Conservation (phyloP, 208 protist species). For the Leishmania major region DNA sequence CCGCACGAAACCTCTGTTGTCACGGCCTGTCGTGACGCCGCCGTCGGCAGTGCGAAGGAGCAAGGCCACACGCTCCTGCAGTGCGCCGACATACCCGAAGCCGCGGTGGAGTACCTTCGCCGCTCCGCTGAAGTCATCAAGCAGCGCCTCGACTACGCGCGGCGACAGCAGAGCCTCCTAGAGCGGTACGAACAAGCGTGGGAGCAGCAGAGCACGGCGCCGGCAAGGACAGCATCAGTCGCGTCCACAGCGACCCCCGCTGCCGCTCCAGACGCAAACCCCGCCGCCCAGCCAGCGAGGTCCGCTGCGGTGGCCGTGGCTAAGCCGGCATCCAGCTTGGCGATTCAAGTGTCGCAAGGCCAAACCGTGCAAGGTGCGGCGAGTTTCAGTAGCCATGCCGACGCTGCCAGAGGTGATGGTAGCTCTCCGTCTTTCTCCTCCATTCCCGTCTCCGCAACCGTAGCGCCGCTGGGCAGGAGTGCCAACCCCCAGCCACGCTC, state of each 20-base stretch:
- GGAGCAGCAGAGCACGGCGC: not conserved
- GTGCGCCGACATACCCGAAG: conserved; percentile 23
- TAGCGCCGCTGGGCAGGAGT: conserved; percentile 8
- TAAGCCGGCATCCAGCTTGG: not conserved
- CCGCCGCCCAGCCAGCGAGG: not conserved
- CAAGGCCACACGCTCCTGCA: conserved; percentile 29
- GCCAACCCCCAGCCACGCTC: conserved; percentile 24
- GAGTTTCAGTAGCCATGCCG: not conserved
- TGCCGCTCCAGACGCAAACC: not conserved
- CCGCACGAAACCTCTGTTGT: conserved; percentile 1
- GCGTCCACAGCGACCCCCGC: not conserved
- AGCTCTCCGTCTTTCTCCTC: not conserved
- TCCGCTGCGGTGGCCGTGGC: conserved; percentile 1
- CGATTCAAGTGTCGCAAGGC: not conserved
- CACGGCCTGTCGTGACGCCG: not conserved
- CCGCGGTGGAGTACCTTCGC: conserved; percentile 29
- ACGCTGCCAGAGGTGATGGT: not conserved
- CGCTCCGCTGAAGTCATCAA: conserved; percentile 23
- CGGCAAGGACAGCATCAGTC: not conserved
- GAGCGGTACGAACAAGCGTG: conserved; percentile 18
- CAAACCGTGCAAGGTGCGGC: not conserved
- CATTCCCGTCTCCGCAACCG: not conserved
- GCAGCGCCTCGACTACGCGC: conserved; percentile 30
- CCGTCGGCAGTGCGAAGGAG: conserved; percentile 11
- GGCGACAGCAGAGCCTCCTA: conserved; percentile 9